Evolutionary conservation across 352 stramenopile genomes (phyloP), one percentile per base, ranked within the genome.

Genomic region (Pythium phragmitis): DNA sequence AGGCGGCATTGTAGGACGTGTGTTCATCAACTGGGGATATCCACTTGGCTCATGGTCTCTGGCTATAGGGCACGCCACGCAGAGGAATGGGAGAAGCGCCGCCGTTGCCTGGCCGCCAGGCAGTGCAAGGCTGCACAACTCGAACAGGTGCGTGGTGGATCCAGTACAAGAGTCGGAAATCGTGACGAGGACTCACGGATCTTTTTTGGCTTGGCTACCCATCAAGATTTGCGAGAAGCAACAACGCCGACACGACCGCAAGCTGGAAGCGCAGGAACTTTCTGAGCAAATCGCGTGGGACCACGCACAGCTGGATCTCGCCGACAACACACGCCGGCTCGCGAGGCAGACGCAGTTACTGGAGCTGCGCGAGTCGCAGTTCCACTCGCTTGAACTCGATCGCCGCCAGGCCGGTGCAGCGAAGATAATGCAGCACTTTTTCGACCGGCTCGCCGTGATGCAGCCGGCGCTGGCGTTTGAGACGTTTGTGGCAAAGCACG

Each of bases 271-370:
- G 7, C 54, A 68, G 19, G 50, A 61, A 30, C 14, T 79, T 16
- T 53, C 55, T 0, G 68, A 83, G 52, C 65, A 79, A 42, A 55
- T 83, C 13, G 73, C 70, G 43, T 80, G 75, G 72, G 75, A 83
- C 21, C 66, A 63, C 5, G 55, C 68, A 34, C 72, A 80, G 50
- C 52, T 74, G 9, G 58, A 62, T 17, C 19, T 74, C 36, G 52
- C 49, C 8, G 59, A 67, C 19, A 51, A 71, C 19, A 41, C 68
- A 16, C 49, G 55, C 1, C 50, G 57, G 5, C 53, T 62, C 4
- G 39, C 28, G 50, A 33, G 55, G 21, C 43, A 57, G 59, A 54
- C 57, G 47, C 30, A 73, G 49, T 33, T 58, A 8, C 43, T 52
- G 13, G 46, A 69, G 4, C 34, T 77, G 16, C 59, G 61, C 3